Percentiles rank a stretch among this genome's conserved stretches.
Conservation (phyloP, 2,329 filamentous ascomycete genomes). For the Ascochyta clinopodiicola region DNA sequence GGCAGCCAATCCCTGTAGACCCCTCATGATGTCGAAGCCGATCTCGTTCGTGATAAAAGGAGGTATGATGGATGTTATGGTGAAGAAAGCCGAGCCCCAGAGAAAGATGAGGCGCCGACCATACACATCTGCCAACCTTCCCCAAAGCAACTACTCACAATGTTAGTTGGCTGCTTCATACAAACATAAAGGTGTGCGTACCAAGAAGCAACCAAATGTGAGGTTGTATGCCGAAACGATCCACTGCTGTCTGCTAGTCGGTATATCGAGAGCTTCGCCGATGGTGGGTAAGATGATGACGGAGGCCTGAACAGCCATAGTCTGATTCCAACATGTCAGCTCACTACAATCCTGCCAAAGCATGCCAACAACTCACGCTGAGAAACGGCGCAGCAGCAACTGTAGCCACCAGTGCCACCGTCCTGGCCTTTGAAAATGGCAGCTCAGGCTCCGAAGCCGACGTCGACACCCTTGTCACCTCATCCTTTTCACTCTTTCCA, state of each 20-base stretch:
- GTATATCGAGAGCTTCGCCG: conserved; percentile 62
- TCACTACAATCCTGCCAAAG: too few relatives aligned
- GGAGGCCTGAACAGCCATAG: conserved; percentile 63
- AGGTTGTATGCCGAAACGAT: conserved; percentile 71
- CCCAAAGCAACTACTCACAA: conserved; percentile 62
- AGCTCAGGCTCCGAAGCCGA: conserved; percentile 15
- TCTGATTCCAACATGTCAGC: conserved; percentile 41
- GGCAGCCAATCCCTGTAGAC: conserved; percentile 70
- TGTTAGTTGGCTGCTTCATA: neutral
- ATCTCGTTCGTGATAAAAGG: conserved; percentile 72
- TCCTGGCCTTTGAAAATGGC: conserved; percentile 42
- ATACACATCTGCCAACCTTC: conserved; percentile 70
- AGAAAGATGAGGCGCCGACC: conserved; percentile 71
- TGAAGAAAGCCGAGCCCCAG: conserved; percentile 68
- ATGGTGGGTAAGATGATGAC: conserved; percentile 71
- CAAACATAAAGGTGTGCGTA: conserved; percentile 4
- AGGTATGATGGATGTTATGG: conserved; percentile 63
- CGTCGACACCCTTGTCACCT: conserved; percentile 13
- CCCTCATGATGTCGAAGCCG: conserved; percentile 70
- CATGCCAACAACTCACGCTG: conserved; percentile 33
- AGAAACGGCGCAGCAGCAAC: conserved; percentile 40
- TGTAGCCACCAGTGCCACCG: conserved; percentile 38
- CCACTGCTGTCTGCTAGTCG: conserved; percentile 68
- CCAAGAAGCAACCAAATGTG: conserved; percentile 70
- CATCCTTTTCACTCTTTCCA: conserved; percentile 8